Evolutionary conservation across 192 early-diverging fungal genomes (phyloP).

Genomic region (Chytriomyces sp.): DNA sequence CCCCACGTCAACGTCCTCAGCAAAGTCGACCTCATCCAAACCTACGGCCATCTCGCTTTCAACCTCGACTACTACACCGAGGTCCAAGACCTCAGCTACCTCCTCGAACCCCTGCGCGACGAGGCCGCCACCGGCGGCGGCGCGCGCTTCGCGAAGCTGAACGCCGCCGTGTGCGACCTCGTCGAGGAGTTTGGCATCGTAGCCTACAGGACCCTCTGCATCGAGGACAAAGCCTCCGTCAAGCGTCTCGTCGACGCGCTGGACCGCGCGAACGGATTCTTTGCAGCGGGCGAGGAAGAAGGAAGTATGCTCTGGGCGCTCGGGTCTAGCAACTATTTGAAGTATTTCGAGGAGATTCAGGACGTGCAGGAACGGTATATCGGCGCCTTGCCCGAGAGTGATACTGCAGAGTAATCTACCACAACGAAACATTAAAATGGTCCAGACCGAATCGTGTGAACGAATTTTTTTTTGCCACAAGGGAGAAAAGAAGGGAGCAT

Average conservation of each 20-base stretch:
- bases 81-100: constrained; percentile 84
- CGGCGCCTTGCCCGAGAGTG: not conserved
- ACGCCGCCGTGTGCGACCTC: constrained; percentile 83
- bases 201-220: constrained; percentile 85
- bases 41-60: constrained; percentile 77
- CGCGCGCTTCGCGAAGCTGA: constrained; percentile 58
- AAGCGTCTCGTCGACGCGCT: constrained; percentile 73
- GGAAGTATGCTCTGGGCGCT: constrained; percentile 27
- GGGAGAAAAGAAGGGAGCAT: no score
- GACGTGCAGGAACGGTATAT: constrained; percentile 25
- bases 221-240: constrained; percentile 85
- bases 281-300: constrained; percentile 27
- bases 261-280: constrained; percentile 91
- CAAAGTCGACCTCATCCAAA: constrained; percentile 60
- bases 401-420: not conserved
- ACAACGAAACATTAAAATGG: not conserved
- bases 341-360: constrained; percentile 32
- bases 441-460: no score
- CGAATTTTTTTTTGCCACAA: no score
- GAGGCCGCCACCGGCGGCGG: constrained; percentile 41
- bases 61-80: constrained; percentile 94
- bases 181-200: constrained; percentile 92
- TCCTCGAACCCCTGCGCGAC: constrained; percentile 75
- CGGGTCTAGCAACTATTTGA: constrained; percentile 18
- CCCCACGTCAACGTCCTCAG: constrained; percentile 61